Evolutionary conservation across 495 filamentous ascomycete genomes (phyloP).

Genomic region (Neurospora discreta): DNA sequence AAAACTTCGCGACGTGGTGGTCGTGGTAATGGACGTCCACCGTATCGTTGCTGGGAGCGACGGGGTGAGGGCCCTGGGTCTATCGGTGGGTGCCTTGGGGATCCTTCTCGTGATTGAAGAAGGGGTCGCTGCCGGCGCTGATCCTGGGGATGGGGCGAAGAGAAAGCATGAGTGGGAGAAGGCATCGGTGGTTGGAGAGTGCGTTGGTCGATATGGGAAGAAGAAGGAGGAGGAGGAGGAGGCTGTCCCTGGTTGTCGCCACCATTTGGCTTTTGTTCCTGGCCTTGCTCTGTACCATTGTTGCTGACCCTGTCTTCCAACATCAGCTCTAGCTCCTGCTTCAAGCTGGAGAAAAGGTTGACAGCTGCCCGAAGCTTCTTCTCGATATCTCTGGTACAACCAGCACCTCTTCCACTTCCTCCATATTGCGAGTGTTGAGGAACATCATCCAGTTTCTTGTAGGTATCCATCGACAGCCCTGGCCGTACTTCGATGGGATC

Average conservation of each 20-base stretch:
- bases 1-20: neutral
- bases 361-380: constrained; percentile 10
- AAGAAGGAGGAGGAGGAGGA: neutral
- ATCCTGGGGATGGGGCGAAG: neutral
- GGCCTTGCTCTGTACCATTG: neutral
- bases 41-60: neutral
- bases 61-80: neutral
- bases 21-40: neutral
- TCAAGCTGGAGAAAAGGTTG: constrained; percentile 6
- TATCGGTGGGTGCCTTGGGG: neutral
- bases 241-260: neutral
- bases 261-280: neutral
- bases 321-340: constrained; percentile 12
- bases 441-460: neutral
- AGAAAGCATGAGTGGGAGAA: neutral
- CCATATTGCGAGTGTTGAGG: neutral
- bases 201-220: neutral
- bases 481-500: neutral
- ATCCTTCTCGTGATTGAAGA: neutral
- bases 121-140: neutral
- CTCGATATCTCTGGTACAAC: neutral
- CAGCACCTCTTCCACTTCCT: neutral
- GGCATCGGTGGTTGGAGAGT: neutral
- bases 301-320: neutral
- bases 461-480: neutral